These are phyloP conservation scores for Leishmania major DNA, from an alignment of 208 protist species.

Conservation along the genomic window DNA sequence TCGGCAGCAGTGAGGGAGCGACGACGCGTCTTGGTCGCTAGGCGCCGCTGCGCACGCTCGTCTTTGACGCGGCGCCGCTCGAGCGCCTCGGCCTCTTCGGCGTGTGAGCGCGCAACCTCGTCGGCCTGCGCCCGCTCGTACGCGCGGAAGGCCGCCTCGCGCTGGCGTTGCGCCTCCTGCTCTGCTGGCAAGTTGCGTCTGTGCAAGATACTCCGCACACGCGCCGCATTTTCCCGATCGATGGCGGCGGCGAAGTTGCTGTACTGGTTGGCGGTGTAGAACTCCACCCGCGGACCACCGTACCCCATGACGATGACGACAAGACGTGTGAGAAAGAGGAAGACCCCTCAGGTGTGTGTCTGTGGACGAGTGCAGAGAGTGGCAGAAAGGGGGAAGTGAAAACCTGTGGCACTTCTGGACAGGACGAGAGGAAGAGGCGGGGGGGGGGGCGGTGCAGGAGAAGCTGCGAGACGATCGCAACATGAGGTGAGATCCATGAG, in stretches of 20 bases:
- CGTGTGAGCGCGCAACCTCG: slow-evolving; percentile 18
- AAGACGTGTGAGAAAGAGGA: not conserved
- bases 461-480: not conserved
- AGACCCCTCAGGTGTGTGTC: not conserved
- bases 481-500: not conserved
- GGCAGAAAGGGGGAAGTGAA: not conserved
- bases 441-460: not conserved
- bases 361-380: not conserved
- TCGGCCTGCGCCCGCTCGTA: slow-evolving; percentile 31
- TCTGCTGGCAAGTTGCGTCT: slow-evolving; percentile 22
- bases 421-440: not conserved
- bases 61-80: slow-evolving; percentile 29
- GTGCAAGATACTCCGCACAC: slow-evolving; percentile 48
- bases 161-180: slow-evolving; percentile 31
- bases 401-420: not conserved
- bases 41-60: slow-evolving; percentile 27
- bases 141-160: slow-evolving; percentile 33
- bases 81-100: slow-evolving; percentile 27
- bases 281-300: slow-evolving; percentile 64
- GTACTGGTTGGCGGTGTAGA: slow-evolving; percentile 64
- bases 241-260: slow-evolving; percentile 63
- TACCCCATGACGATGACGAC: slow-evolving; percentile 41
- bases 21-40: slow-evolving; percentile 7
- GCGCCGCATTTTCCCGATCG: slow-evolving; percentile 61
- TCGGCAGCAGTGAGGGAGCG: slow-evolving; percentile 18